Evolutionary conservation across 306 rosid genomes (phyloP), one percentile per base, ranked within the genome.

Genomic region (Acacia confusa): DNA sequence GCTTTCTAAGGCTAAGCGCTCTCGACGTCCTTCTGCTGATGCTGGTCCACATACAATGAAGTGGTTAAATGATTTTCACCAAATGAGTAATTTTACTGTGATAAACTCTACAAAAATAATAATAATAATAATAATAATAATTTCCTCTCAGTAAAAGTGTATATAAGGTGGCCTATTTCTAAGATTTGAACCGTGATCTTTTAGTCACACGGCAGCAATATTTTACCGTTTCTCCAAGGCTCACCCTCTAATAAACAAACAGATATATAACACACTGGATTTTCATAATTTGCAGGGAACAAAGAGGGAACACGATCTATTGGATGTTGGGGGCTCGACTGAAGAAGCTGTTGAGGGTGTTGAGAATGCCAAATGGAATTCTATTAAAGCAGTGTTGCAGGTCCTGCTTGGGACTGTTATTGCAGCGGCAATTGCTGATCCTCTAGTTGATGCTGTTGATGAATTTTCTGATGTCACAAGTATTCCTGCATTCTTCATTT

Each of bases 401-500:
- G 86, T 95, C 66, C 9, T 93, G 58, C 66, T 93, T 3, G 99
- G 99, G 78, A 41, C 98, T 45, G 74, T 84, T 69, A 89, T 93
- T 72, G 98, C 97, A 0, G 99, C 91, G 45, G 90, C 80, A 44
- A 83, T 86, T 67, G 99, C 99, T 24, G 98, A 93, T 83, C 98
- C 99, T 19, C 82, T 95, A 76, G 97, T 95, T 48, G 99, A 93
- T 66, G 96, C 81, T 1, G 99, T 95, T 5, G 91, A 95, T 80
- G 86, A 91, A 83, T 95, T 95, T 66, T 93, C 99, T 12, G 84
- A 75, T 15, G 99, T 98, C 72, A 92, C 98, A 1, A 82, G 83
- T 55, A 95, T 95, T 88, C 99, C 98, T 6, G 92, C 94, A 11
- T 95, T 95, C 92, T 95, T 95, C 89, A 87, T 95, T 89, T 95